phyloP scores from a whole-genome alignment of 1,284 basidiomycete species.

The Puccinia hordei region DNA sequence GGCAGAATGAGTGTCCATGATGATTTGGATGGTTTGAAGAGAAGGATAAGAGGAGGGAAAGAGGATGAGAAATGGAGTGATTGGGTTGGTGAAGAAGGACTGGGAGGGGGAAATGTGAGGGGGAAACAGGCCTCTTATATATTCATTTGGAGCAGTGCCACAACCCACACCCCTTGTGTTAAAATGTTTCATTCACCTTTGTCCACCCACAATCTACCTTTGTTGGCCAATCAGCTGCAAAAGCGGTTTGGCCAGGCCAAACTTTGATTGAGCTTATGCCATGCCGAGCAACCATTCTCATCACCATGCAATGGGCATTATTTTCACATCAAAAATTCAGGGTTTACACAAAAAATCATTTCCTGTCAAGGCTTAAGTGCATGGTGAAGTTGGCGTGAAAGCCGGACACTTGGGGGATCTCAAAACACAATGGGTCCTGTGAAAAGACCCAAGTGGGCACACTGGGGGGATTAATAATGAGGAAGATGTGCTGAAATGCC shows the following conservation, averaged over 20 bases:
- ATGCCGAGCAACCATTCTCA: too few relatives aligned
- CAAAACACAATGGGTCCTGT: too few relatives aligned
- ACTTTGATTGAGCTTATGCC: background rate
- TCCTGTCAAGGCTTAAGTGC: too few relatives aligned
- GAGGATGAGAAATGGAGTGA: background rate
- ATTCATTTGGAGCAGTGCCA: background rate
- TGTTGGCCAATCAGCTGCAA: background rate
- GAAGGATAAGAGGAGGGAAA: background rate
- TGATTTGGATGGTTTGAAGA: background rate
- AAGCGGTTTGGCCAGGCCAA: background rate
- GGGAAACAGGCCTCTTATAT: background rate
- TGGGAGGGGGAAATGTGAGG: background rate
- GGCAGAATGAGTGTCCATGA: background rate
- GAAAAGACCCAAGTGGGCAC: too few relatives aligned
- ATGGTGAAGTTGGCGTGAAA: too few relatives aligned
- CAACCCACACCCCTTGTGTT: background rate
- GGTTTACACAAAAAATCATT: too few relatives aligned
- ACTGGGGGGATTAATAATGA: too few relatives aligned
- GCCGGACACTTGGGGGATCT: too few relatives aligned
- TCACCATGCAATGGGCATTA: too few relatives aligned
- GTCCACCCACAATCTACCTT: slow-evolving; percentile 13
- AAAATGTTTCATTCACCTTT: slow-evolving; percentile 10
- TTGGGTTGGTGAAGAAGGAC: background rate
- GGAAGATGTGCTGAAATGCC: too few relatives aligned
- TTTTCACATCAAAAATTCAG: too few relatives aligned